Evolutionary conservation across 179 eudicot species (phyloP).

Genomic region (Silene vulgaris): DNA sequence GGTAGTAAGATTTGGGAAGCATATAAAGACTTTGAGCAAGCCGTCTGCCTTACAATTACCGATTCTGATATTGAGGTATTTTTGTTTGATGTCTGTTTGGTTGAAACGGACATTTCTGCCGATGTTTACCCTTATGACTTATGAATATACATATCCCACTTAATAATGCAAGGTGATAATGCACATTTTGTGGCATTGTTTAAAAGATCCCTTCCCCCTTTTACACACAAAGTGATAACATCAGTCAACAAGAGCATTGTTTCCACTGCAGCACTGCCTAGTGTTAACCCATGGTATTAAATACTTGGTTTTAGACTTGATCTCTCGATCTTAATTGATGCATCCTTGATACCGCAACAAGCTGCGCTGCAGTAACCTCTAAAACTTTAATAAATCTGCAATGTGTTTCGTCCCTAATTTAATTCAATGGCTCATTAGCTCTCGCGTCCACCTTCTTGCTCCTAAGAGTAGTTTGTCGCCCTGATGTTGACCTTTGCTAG

Average conservation of each 20-base stretch:
- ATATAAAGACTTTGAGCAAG: conserved; percentile 80
- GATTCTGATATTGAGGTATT: conserved; percentile 60
- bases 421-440: too few relatives aligned
- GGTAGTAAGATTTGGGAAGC: conserved; percentile 82
- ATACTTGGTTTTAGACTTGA: background rate
- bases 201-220: background rate
- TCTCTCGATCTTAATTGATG: background rate
- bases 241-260: background rate
- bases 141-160: background rate
- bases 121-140: conserved; percentile 11
- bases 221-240: background rate
- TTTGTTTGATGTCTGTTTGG: conserved; percentile 13
- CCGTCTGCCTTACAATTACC: conserved; percentile 45
- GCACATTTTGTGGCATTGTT: conserved; percentile 3
- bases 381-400: too few relatives aligned
- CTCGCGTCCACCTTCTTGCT: too few relatives aligned
- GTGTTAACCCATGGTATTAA: background rate
- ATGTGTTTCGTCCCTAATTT: too few relatives aligned
- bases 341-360: background rate
- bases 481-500: too few relatives aligned
- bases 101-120: background rate
- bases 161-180: background rate
- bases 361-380: background rate
- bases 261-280: conserved; percentile 7
- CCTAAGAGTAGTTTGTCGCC: too few relatives aligned